phyloP scores from a whole-genome alignment of 352 stramenopile species.

The Halophytophthora batemanensis region DNA sequence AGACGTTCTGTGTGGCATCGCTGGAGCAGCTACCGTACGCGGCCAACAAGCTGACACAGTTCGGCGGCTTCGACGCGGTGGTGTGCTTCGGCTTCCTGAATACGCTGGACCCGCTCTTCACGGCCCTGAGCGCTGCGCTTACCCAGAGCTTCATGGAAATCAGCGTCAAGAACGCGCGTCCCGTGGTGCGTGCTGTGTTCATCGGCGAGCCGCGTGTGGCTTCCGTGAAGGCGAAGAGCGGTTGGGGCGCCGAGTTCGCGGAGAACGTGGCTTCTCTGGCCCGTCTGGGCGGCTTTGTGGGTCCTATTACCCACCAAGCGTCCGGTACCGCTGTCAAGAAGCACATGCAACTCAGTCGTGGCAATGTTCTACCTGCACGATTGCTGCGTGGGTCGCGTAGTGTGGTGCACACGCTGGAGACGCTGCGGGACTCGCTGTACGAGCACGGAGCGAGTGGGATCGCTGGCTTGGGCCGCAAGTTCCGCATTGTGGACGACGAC shows the following conservation, averaged over 20 bases:
- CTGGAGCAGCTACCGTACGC: slow-evolving; percentile 79
- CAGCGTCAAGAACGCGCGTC: slow-evolving; percentile 76
- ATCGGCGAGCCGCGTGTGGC: slow-evolving; percentile 72
- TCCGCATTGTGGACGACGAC: slow-evolving; percentile 89
- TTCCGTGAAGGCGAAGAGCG: slow-evolving; percentile 68
- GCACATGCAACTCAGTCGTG: slow-evolving; percentile 55
- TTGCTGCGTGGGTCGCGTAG: slow-evolving; percentile 54
- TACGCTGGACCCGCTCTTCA: slow-evolving; percentile 58
- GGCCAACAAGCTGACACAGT: slow-evolving; percentile 74
- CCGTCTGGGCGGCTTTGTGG: slow-evolving; percentile 64
- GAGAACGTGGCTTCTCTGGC: slow-evolving; percentile 56
- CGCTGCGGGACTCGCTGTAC: slow-evolving; percentile 69
- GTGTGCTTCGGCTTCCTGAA: slow-evolving; percentile 81
- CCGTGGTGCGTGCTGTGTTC: slow-evolving; percentile 76
- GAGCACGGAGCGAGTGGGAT: slow-evolving; percentile 76
- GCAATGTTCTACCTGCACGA: slow-evolving; percentile 67
- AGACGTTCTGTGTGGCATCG: slow-evolving; percentile 69
- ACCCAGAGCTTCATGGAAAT: slow-evolving; percentile 82
- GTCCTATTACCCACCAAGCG: slow-evolving; percentile 34
- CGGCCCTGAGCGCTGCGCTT: slow-evolving; percentile 47
- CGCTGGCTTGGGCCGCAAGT: slow-evolving; percentile 73
- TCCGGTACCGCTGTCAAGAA: slow-evolving; percentile 46
- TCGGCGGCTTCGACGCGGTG: slow-evolving; percentile 66
- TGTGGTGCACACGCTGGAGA: slow-evolving; percentile 59
- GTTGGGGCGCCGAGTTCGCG: slow-evolving; percentile 68